Conservation (phyloP, 1,284 basidiomycete species). For the Ceratobasidium theobromae region DNA sequence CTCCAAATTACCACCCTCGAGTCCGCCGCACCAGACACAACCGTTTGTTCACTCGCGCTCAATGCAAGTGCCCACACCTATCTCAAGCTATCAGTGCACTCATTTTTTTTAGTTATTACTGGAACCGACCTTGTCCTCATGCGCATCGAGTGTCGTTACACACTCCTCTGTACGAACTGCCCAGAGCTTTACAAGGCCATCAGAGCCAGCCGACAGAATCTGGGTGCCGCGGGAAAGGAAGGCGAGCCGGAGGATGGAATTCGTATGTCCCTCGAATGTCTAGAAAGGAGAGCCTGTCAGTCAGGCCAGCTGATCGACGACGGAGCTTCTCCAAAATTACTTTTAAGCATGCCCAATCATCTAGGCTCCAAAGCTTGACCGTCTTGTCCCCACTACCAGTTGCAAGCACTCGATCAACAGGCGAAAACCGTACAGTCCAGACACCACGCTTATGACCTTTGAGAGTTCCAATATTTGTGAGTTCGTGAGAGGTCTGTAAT, state of each 20-base stretch:
- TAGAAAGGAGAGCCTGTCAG: constrained; percentile 37
- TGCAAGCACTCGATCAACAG: constrained; percentile 80
- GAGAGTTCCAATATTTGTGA: constrained; percentile 83
- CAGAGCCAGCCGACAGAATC: constrained; percentile 84
- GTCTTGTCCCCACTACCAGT: constrained; percentile 96
- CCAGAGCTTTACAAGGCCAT: constrained; percentile 97
- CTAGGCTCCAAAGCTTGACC: constrained; percentile 89
- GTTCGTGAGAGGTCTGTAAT: constrained; percentile 47
- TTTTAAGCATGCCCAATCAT: constrained; percentile 88
- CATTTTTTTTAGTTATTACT: not conserved
- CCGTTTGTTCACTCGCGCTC: constrained; percentile 70
- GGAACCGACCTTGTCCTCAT: constrained; percentile 83
- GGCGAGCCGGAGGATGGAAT: constrained; percentile 91
- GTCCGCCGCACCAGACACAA: constrained; percentile 93
- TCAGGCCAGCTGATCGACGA: not conserved
- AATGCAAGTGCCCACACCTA: constrained; percentile 93
- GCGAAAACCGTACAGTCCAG: constrained; percentile 90
- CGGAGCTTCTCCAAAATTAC: constrained; percentile 39
- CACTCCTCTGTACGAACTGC: constrained; percentile 88
- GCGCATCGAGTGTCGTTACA: constrained; percentile 87
- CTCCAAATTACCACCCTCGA: constrained; percentile 92
- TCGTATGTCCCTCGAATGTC: constrained; percentile 97
- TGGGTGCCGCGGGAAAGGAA: constrained; percentile 86
- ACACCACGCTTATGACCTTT: constrained; percentile 97
- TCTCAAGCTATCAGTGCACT: constrained; percentile 5